Percentiles rank a stretch among this genome's conserved stretches.
These are phyloP conservation scores for Fusarium transvaalense DNA, from an alignment of 2,329 filamentous ascomycete genomes.

Conservation along the genomic window DNA sequence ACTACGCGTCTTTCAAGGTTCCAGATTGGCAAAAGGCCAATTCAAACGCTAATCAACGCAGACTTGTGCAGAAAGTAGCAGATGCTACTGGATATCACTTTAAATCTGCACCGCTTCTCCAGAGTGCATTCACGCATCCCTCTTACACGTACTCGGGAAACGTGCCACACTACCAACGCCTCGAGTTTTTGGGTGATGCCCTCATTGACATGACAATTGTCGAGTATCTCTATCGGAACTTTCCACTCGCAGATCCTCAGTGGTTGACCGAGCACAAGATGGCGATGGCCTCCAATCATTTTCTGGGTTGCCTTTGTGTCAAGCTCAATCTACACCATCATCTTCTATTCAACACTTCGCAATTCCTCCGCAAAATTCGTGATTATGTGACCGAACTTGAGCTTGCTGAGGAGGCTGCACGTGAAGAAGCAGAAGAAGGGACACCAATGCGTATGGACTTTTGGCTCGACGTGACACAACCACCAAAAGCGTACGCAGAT, in stretches of 20 bases:
- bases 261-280: slow-evolving; percentile 99
- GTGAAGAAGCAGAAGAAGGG: slow-evolving; percentile 50
- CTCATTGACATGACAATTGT: slow-evolving; percentile 89
- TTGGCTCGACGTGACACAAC: slow-evolving; percentile 73
- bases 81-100: slow-evolving; percentile 73
- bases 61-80: slow-evolving; percentile 75
- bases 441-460: slow-evolving; percentile 66
- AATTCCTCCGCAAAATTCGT: slow-evolving; percentile 58
- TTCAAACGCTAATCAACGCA: slow-evolving; percentile 74
- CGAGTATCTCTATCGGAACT: slow-evolving; percentile 81
- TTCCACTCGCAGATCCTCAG: slow-evolving; percentile 86
- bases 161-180: slow-evolving; percentile 87
- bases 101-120: slow-evolving; percentile 78
- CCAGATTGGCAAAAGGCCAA: slow-evolving; percentile 77
- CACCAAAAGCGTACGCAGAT: slow-evolving; percentile 84
- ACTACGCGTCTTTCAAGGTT: slow-evolving; percentile 74
- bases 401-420: slow-evolving; percentile 59
- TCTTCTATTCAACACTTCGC: slow-evolving; percentile 67
- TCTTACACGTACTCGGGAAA: slow-evolving; percentile 80
- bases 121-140: slow-evolving; percentile 89
- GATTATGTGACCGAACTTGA: slow-evolving; percentile 71
- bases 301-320: slow-evolving; percentile 85
- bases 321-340: slow-evolving; percentile 82
- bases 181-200: slow-evolving; percentile 93
- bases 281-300: slow-evolving; percentile 99